These are phyloP conservation scores for Wickerhamiella cacticola DNA, from an alignment of 805 yeast genomes.

Conservation along the genomic window DNA sequence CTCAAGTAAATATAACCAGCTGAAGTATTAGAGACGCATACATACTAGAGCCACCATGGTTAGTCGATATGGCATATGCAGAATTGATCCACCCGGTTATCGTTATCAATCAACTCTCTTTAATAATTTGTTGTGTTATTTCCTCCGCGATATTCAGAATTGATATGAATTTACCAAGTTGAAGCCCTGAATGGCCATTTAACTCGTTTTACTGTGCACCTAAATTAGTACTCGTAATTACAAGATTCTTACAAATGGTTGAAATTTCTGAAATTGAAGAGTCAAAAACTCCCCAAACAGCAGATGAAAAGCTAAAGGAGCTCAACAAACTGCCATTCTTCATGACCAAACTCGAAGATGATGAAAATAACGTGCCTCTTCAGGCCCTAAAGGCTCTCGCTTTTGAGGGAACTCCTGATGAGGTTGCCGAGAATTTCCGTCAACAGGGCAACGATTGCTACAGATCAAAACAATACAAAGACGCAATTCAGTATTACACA, in stretches of 20 bases:
- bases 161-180: too few relatives aligned
- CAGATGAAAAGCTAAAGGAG: constrained; percentile 67
- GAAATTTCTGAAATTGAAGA: constrained; percentile 1
- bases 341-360: constrained; percentile 76
- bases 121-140: too few relatives aligned
- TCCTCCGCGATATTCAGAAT: too few relatives aligned
- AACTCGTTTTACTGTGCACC: neutral
- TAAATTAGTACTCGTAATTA: neutral
- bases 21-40: neutral
- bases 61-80: too few relatives aligned
- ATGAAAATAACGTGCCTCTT: constrained; percentile 47
- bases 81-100: too few relatives aligned
- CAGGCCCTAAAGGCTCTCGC: constrained; percentile 89
- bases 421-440: constrained; percentile 78
- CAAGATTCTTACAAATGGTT: constrained; percentile 3
- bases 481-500: constrained; percentile 68
- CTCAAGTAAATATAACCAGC: neutral
- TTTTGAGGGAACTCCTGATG: constrained; percentile 91
- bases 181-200: neutral
- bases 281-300: constrained; percentile 27
- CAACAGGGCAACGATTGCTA: constrained; percentile 87
- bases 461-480: constrained; percentile 54
- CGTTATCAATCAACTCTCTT: too few relatives aligned
- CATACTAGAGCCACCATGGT: too few relatives aligned
- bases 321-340: constrained; percentile 81